Base-by-base conservation (phyloP, 1,284 basidiomycete genomes). In the Hemileia vastatrix region DNA sequence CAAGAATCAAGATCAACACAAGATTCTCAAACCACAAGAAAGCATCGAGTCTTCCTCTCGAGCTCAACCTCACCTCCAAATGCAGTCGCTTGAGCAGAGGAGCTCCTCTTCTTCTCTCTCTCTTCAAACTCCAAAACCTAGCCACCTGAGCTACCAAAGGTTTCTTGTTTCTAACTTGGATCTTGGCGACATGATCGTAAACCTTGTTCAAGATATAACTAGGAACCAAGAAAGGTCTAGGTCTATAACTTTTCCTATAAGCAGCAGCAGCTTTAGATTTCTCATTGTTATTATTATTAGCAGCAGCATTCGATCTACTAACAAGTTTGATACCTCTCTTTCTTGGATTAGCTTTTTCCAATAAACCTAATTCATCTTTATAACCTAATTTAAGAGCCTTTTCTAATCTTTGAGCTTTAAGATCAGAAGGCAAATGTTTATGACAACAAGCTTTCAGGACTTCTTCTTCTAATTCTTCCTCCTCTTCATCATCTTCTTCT, bases 101-200 rank as follows among this genome's bases (percentile, higher is more conserved):
- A 2, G 95, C 95, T 2, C 95, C 95, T 47, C 94, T 79, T 64
- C 94, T 82, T 0, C 84, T 88, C 76, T 98, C 93, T 4, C 94
- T 80, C 77, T 98, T 97, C 76, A 98, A 76, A 73, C 93, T 96
- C 94, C 94, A 99, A 74, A 96, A 99, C 69, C 85, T 83, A 69
- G 89, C 93, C 36, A 94, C 80, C 71, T 86, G 78, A 54, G 85
- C 82, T 3, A 97, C 78, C 57, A 94, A 88, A 33, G 87, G 85
- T 2, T 78, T 74, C 73, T 88, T 90, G 72, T 90, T 90, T 62
- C 87, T 80, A 1, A 96, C 78, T 36, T 77, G 80, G 52, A 95
- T 79, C 68, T 85, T 87, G 54, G 77, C 76, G 40, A 89, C 84
- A 72, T 98, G 95, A 49, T 84, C 81, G 33, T 86, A 70, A 47